phyloP scores from a whole-genome alignment of 305 asterid species.

The Fraxinus sp. region DNA sequence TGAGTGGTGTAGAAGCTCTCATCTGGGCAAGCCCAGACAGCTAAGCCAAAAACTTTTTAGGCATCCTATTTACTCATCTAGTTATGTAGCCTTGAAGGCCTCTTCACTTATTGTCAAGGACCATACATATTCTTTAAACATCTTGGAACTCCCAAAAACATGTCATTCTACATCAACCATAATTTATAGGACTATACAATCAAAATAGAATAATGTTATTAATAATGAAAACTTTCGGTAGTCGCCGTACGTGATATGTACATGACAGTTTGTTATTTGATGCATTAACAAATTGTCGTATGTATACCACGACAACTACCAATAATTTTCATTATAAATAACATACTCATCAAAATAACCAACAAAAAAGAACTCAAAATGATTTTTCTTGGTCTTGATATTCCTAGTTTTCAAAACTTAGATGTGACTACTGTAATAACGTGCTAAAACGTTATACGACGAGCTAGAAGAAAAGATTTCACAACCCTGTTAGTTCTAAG shows the following conservation, averaged over 20 bases:
- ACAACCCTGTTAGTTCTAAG: not conserved
- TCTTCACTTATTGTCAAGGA: not conserved
- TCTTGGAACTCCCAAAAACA: not conserved
- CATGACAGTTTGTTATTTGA: not conserved
- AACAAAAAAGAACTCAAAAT: conserved; percentile 7
- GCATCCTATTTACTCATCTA: not conserved
- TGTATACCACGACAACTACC: not conserved
- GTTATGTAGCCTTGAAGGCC: not conserved
- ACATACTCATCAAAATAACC: not conserved
- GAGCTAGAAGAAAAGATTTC: not conserved
- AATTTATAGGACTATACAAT: not conserved
- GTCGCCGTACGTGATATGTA: not conserved
- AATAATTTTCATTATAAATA: too few relatives aligned
- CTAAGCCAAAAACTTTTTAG: not conserved
- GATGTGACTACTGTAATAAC: not conserved
- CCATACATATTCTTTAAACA: not conserved
- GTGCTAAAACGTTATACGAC: not conserved
- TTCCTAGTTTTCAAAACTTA: not conserved
- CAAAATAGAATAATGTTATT: not conserved
- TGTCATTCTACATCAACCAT: not conserved
- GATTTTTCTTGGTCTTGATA: not conserved
- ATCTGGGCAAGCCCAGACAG: not conserved
- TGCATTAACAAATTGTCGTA: not conserved
- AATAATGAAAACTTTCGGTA: not conserved
- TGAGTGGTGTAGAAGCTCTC: not conserved